A percentile compares a stretch with the other conserved stretches of the same genome.
phyloP scores from a whole-genome alignment of 306 rosid species.

The Cucumis melo region DNA sequence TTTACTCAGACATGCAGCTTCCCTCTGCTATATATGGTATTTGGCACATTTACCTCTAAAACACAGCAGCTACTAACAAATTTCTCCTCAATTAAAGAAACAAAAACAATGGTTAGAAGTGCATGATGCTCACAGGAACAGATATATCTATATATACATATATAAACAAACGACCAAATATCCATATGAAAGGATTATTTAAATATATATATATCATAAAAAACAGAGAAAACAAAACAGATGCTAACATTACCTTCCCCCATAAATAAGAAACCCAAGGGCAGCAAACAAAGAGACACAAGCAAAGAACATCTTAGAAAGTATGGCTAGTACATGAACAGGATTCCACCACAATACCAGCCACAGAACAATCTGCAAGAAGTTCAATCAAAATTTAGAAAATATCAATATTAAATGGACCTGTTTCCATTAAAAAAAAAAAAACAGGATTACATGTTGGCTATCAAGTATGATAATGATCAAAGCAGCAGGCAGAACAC shows the following conservation, averaged over 20 bases:
- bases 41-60: neutral
- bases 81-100: neutral
- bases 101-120: neutral
- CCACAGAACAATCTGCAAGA: slow-evolving; percentile 73
- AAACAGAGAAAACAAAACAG: slow-evolving; percentile 5
- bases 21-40: neutral
- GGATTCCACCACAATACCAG: slow-evolving; percentile 91
- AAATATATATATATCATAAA: slow-evolving; percentile 1
- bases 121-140: neutral
- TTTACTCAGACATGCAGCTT: neutral
- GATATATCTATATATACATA: neutral
- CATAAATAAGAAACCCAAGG: slow-evolving; percentile 92
- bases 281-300: slow-evolving; percentile 93
- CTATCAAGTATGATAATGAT: neutral
- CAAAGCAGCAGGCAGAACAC: neutral
- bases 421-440: too few species aligned
- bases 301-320: slow-evolving; percentile 93
- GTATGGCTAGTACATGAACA: slow-evolving; percentile 25
- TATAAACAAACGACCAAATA: neutral
- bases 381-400: slow-evolving; percentile 2
- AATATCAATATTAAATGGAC: neutral
- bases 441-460: neutral
- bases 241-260: slow-evolving; percentile 63
- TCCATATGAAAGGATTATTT: neutral
- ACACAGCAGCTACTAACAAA: neutral